phyloP scores from a whole-genome alignment of 2,329 filamentous ascomycete species.

The Mycosphaerella sp. region DNA sequence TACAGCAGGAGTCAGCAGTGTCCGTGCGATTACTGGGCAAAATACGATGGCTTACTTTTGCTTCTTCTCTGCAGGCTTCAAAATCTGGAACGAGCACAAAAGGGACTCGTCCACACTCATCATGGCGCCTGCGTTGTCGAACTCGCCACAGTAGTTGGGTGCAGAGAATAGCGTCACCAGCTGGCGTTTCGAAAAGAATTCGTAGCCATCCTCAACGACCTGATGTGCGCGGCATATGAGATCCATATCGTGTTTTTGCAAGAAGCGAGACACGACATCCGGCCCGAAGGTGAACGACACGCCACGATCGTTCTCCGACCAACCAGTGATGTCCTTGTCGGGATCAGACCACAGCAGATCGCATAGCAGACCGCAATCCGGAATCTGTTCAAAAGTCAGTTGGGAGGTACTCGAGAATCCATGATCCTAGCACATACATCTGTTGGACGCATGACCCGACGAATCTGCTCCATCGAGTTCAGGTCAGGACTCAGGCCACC shows the following conservation, averaged over 20 bases:
- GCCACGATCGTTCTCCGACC: slow-evolving; percentile 98
- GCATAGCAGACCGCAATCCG: slow-evolving; percentile 93
- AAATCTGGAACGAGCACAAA: slow-evolving; percentile 98
- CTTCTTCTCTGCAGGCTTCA: slow-evolving; percentile 99
- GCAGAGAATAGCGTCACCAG: slow-evolving; percentile 96
- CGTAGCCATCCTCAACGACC: slow-evolving; percentile 97
- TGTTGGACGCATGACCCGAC: slow-evolving; percentile 95
- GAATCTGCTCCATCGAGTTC: slow-evolving; percentile 99
- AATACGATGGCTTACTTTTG: slow-evolving; percentile 78
- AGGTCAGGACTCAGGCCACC: slow-evolving; percentile 93
- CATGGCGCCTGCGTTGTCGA: slow-evolving; percentile 99
- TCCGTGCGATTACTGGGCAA: neutral
- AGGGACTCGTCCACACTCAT: slow-evolving; percentile 99
- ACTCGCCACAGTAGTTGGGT: slow-evolving; percentile 98
- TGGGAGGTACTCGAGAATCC: slow-evolving; percentile 1
- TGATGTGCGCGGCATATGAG: slow-evolving; percentile 98
- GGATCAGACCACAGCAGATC: slow-evolving; percentile 98
- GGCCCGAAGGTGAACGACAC: slow-evolving; percentile 98
- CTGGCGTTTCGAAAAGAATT: slow-evolving; percentile 99
- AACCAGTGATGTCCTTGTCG: slow-evolving; percentile 98
- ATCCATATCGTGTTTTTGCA: slow-evolving; percentile 99
- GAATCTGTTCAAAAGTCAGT: slow-evolving; percentile 60
- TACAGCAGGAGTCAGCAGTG: slow-evolving; percentile 41
- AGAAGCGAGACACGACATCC: slow-evolving; percentile 92
- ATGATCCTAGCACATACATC: slow-evolving; percentile 64